phyloP scores from a whole-genome alignment of 192 early-diverging fungal species.

The Coemansia sp. region DNA sequence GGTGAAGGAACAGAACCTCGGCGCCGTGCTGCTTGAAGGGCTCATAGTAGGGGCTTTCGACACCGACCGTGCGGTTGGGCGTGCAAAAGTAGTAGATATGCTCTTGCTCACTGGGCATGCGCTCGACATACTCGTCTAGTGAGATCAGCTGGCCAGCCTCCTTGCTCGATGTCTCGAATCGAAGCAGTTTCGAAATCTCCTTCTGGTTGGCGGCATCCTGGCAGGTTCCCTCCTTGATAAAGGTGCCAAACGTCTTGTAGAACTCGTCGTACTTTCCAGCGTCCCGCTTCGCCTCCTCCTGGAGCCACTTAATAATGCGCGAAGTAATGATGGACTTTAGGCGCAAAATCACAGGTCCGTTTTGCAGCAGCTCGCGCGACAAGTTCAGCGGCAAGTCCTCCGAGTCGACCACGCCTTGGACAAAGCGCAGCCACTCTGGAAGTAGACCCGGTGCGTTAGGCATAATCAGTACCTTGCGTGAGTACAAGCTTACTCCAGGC shows the following conservation, averaged over 20 bases:
- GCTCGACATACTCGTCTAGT: conserved; percentile 76
- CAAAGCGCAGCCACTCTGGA: conserved; percentile 87
- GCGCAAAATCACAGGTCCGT: conserved; percentile 74
- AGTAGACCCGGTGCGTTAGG: conserved; percentile 86
- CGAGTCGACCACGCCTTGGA: conserved; percentile 93
- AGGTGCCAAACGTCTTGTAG: conserved; percentile 72
- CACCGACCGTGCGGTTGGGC: conserved; percentile 64
- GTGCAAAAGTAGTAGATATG: conserved; percentile 90
- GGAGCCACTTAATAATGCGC: conserved; percentile 88
- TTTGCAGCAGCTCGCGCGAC: conserved; percentile 96
- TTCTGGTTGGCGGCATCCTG: conserved; percentile 74
- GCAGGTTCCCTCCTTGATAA: conserved; percentile 88
- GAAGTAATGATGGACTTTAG: conserved; percentile 89
- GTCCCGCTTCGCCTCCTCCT: conserved; percentile 65
- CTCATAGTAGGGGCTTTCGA: conserved; percentile 91
- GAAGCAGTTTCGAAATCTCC: conserved; percentile 81
- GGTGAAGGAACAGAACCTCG: conserved; percentile 85
- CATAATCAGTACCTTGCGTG: conserved; percentile 96
- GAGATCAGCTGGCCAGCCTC: conserved; percentile 57
- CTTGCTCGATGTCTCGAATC: conserved; percentile 73
- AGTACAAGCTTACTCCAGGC: conserved; percentile 89
- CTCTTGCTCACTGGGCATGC: conserved; percentile 91
- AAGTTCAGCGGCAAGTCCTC: conserved; percentile 98
- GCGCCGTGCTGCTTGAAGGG: conserved; percentile 83
- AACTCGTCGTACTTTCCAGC: conserved; percentile 71